phyloP scores from a whole-genome alignment of 805 yeast genomes.

The Saccharomycopsis capsularis region DNA sequence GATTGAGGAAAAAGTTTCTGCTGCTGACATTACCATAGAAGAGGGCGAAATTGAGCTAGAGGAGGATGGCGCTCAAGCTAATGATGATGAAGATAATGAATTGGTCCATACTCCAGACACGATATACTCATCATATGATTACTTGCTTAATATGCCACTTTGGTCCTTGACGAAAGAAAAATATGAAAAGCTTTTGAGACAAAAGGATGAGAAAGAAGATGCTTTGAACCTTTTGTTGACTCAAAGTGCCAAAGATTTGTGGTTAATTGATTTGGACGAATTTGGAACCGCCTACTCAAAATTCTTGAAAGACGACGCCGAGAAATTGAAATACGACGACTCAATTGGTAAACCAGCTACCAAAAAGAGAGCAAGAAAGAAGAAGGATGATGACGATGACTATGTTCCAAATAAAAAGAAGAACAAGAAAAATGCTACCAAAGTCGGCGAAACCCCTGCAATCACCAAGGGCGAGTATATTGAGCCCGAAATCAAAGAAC shows the following conservation, averaged over 20 bases:
- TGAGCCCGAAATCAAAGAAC: constrained; percentile 18
- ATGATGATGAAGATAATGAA: constrained; percentile 34
- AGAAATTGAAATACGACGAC: constrained; percentile 30
- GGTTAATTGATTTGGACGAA: constrained; percentile 77
- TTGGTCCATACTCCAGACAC: constrained; percentile 38
- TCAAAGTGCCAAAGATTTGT: constrained; percentile 75
- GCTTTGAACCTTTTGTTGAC: constrained; percentile 62
- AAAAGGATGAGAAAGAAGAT: constrained; percentile 62
- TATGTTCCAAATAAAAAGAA: constrained; percentile 14
- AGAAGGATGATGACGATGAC: constrained; percentile 15
- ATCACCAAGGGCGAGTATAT: constrained; percentile 16
- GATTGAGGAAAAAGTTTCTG: constrained; percentile 19
- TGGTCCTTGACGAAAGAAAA: constrained; percentile 91
- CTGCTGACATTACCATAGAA: constrained; percentile 30
- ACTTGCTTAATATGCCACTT: constrained; percentile 83
- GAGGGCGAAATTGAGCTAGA: constrained; percentile 37
- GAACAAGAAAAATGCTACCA: constrained; percentile 9
- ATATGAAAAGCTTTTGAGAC: constrained; percentile 70
- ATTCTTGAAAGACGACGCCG: constrained; percentile 60
- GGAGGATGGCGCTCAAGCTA: constrained; percentile 29
- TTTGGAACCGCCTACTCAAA: constrained; percentile 61
- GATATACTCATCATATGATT: constrained; percentile 66
- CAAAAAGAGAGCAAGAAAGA: constrained; percentile 14
- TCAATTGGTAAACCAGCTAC: background rate
- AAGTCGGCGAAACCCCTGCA: background rate